A percentile compares a stretch with the other conserved stretches of the same genome.
Conservation (phyloP, 169 alveolate species). For the Eimeria nieschulzi region DNA sequence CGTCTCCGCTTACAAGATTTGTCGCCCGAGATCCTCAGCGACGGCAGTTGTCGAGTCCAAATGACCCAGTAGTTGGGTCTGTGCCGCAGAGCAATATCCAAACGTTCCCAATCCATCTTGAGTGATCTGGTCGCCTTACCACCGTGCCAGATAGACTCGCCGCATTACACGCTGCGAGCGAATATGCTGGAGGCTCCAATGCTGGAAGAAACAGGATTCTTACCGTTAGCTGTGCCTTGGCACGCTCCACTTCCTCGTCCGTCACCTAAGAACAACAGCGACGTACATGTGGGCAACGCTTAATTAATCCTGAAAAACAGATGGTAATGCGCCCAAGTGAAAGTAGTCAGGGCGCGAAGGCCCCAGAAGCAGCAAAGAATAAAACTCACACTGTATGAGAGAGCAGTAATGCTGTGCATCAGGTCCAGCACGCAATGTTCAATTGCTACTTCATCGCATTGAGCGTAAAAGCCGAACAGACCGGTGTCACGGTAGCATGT, state of each 20-base stretch:
- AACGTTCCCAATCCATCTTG: neutral
- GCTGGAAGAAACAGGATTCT: too few relatives aligned
- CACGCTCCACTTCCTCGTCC: slow-evolving; percentile 66
- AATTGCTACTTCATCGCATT: slow-evolving; percentile 88
- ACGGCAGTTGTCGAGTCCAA: slow-evolving; percentile 86
- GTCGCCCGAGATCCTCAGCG: slow-evolving; percentile 89
- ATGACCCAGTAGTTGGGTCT: slow-evolving; percentile 83
- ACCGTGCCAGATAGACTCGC: too few relatives aligned
- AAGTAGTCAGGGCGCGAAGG: neutral
- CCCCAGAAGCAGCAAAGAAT: neutral
- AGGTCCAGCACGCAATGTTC: slow-evolving; percentile 85
- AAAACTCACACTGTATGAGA: slow-evolving; percentile 79
- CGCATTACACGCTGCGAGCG: too few relatives aligned
- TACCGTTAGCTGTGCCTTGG: slow-evolving; percentile 65
- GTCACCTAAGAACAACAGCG: slow-evolving; percentile 32
- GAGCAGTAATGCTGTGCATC: slow-evolving; percentile 87
- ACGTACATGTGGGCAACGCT: neutral
- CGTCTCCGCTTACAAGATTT: slow-evolving; percentile 73
- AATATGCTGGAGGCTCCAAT: too few relatives aligned
- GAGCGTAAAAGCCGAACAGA: slow-evolving; percentile 90
- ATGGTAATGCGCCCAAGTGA: neutral
- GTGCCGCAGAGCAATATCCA: neutral
- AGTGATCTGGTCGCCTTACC: too few relatives aligned
- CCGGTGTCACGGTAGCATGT: slow-evolving; percentile 95
- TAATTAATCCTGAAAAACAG: neutral